phyloP scores from a whole-genome alignment of 2,329 filamentous ascomycete genomes.

The Dothideomycetes sp. region DNA sequence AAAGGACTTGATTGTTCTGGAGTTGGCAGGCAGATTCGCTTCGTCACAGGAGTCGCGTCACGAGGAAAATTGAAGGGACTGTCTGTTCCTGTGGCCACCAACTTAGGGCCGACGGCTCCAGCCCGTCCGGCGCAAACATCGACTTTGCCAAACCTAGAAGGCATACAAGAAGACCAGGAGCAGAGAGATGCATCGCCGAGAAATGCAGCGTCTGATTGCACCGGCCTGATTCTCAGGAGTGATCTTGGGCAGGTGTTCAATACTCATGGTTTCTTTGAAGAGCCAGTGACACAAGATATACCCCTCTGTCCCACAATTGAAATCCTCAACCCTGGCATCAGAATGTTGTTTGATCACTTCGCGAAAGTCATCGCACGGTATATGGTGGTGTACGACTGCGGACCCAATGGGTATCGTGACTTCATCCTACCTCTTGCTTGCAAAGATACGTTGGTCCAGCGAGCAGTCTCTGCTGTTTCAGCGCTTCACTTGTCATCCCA shows the following conservation, averaged over 20 bases:
- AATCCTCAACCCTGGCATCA: slow-evolving; percentile 4
- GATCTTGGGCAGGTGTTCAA: too few species aligned
- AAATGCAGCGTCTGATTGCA: too few species aligned
- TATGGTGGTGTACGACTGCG: slow-evolving; percentile 29
- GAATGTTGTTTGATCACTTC: slow-evolving; percentile 11
- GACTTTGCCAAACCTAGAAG: too few species aligned
- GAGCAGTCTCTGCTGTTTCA: slow-evolving; percentile 28
- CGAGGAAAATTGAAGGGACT: slow-evolving; percentile 17
- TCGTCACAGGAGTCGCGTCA: slow-evolving; percentile 21
- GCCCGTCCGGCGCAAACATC: background rate
- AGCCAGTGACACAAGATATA: background rate
- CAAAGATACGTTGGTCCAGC: slow-evolving; percentile 24
- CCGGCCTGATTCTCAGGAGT: too few species aligned
- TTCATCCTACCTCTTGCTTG: slow-evolving; percentile 29
- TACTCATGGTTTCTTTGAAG: background rate
- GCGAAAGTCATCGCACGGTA: slow-evolving; percentile 26
- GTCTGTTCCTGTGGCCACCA: background rate
- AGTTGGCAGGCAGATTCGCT: slow-evolving; percentile 25
- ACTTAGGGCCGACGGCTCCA: background rate
- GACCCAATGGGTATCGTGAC: slow-evolving; percentile 28
- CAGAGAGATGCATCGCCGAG: too few species aligned
- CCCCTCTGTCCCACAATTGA: background rate
- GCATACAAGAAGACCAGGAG: background rate
- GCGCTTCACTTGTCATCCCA: slow-evolving; percentile 27
- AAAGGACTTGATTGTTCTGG: slow-evolving; percentile 29